A percentile compares a stretch with the other conserved stretches of the same genome.
Evolutionary conservation across 169 alveolate genomes (phyloP).

Genomic region (Eimeria sp.): DNA sequence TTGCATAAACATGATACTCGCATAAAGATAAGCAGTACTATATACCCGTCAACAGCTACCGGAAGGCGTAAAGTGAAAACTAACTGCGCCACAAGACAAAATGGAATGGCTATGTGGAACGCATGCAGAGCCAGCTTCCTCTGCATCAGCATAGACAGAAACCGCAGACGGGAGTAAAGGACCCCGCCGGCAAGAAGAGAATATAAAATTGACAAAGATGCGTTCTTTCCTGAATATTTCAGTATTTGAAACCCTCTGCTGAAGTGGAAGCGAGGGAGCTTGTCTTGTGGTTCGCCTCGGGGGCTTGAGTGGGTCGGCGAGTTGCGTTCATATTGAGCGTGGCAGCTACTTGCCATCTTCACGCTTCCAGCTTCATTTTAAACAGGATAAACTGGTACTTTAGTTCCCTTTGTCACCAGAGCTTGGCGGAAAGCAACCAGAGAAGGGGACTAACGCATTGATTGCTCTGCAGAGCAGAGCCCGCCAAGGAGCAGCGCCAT

Average conservation of each 20-base stretch:
- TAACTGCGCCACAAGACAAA: not conserved
- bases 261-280: constrained; percentile 15
- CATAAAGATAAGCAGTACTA: not conserved
- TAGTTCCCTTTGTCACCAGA: constrained; percentile 3
- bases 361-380: not conserved
- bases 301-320: constrained; percentile 63
- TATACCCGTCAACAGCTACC: not conserved
- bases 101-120: not conserved
- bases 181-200: not conserved
- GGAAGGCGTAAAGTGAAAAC: not conserved
- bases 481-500: constrained; percentile 15
- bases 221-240: not conserved
- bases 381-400: not conserved
- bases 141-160: constrained; percentile 11
- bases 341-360: not conserved
- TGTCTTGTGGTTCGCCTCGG: constrained; percentile 42
- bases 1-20: not conserved
- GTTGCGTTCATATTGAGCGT: not conserved
- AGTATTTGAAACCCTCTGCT: constrained; percentile 2
- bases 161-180: not conserved
- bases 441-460: constrained; percentile 4
- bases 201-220: not conserved
- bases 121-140: constrained; percentile 45
- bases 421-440: constrained; percentile 17
- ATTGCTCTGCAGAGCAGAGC: not conserved